Evolutionary conservation across 1,284 basidiomycete species (phyloP), one percentile per base, ranked within the genome.

Genomic region (Mycena sp.): DNA sequence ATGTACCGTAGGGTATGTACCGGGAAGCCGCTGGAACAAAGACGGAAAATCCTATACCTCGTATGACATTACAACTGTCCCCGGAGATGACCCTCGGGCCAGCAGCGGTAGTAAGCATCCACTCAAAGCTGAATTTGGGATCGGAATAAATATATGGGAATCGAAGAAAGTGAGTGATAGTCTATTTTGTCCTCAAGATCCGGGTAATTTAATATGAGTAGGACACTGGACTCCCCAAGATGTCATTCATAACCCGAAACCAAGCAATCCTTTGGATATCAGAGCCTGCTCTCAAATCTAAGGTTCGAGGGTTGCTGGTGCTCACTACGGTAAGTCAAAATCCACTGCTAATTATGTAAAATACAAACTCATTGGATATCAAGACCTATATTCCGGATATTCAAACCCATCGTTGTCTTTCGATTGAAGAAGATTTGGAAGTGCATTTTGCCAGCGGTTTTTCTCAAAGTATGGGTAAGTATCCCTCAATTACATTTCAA

Each of bases 211-310:
- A 6, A 2, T 45, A 4, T 28, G 16, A 32, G 7, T 2, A 56
- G 54, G 17, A 48, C 23, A 7, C 25, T 25, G 37, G 28, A 2
- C 32, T 26, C 29, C 58, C 51, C 4, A 21, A 49, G 25, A 54
- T 61, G 2, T 61, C 58, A 14, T 59, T 59, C 29, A 43, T 61
- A 6, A 48, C 51, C 4, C 43, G 58, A 21, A 61, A 61, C 14
- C 58, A 61, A 35, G 50, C 54, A 12, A 46, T 61, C 2, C 30
- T 61, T 21, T 61, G 58, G 58, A 49, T 61, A 19, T 46, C 25
- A 19, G 51, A 61, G 28, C 26, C 58, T 4, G 26, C 32, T 19
- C 19, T 49, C 21, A 61, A 61, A 30, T 14, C 58, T 19, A 53
- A 32, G 41, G 51, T 53, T 14, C 58, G 58, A 6, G 58, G 51